A percentile compares a stretch with the other conserved stretches of the same genome.
phyloP scores from a whole-genome alignment of 768 basidiomycete genomes.

The Lentinula guzmanii region DNA sequence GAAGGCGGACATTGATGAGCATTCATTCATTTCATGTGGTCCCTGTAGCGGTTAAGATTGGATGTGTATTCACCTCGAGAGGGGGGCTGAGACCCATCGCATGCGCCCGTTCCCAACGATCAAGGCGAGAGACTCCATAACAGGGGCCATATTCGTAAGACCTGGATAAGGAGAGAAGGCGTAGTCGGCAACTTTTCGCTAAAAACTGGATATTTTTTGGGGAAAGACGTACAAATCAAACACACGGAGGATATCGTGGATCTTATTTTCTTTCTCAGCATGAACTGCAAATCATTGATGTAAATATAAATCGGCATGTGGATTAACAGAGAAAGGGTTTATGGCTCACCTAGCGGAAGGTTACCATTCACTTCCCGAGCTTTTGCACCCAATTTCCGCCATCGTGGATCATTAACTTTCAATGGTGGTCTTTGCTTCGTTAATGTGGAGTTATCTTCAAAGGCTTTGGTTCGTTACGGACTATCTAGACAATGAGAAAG shows the following conservation, averaged over 20 bases:
- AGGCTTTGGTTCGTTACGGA: neutral
- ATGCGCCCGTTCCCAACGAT: slow-evolving; percentile 84
- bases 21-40: too few relatives aligned
- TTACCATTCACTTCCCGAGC: slow-evolving; percentile 44
- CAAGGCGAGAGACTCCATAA: slow-evolving; percentile 70
- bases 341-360: slow-evolving; percentile 50
- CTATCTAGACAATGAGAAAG: neutral
- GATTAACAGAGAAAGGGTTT: neutral
- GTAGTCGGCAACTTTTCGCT: neutral
- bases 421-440: neutral
- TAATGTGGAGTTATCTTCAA: neutral
- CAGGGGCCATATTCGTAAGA: slow-evolving; percentile 80
- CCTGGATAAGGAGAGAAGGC: slow-evolving; percentile 27
- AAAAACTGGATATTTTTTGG: neutral
- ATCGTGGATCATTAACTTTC: neutral
- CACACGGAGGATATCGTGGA: slow-evolving; percentile 70
- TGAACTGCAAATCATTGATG: slow-evolving; percentile 46
- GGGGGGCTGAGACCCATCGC: slow-evolving; percentile 78
- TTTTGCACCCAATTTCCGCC: neutral
- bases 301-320: neutral
- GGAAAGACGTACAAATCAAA: slow-evolving; percentile 59
- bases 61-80: slow-evolving; percentile 45
- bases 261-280: slow-evolving; percentile 48
- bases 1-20: neutral
- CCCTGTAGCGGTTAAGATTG: too few relatives aligned